Conservation (phyloP, 1,284 basidiomycete genomes). For the Kalmanozyma brasiliensis region DNA sequence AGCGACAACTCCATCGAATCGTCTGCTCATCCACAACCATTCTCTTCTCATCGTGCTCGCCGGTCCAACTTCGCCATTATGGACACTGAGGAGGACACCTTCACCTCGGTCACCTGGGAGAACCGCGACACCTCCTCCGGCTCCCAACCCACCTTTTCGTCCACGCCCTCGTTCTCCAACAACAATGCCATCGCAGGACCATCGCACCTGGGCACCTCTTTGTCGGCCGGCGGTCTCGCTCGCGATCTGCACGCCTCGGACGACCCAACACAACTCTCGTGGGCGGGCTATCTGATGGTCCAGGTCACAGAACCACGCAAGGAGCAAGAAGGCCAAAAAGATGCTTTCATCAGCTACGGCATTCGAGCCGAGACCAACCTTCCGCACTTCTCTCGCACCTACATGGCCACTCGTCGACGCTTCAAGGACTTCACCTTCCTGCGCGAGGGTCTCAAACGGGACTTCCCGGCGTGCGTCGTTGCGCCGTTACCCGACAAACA, state of each 20-base stretch:
- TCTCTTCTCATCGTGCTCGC: not conserved
- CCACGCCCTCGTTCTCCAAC: conserved; percentile 20
- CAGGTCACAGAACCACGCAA: conserved; percentile 91
- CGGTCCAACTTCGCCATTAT: conserved; percentile 7
- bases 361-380: conserved; percentile 89
- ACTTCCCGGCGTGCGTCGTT: conserved; percentile 96
- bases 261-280: conserved; percentile 35
- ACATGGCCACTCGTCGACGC: conserved; percentile 79
- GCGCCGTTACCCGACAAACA: conserved; percentile 97
- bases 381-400: conserved; percentile 76
- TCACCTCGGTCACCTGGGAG: conserved; percentile 64
- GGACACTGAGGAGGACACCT: conserved; percentile 56
- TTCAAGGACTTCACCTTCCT: conserved; percentile 98
- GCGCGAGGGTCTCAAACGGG: conserved; percentile 84
- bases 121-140: conserved; percentile 27
- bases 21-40: not conserved
- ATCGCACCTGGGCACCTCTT: conserved; percentile 15
- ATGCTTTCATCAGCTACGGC: conserved; percentile 93
- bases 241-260: conserved; percentile 24
- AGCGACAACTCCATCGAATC: not conserved
- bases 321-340: conserved; percentile 88
- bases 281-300: conserved; percentile 70
- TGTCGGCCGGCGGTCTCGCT: conserved; percentile 15
- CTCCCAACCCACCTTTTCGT: conserved; percentile 37
- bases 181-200: conserved; percentile 31